Conservation (phyloP, 1,284 basidiomycete species). For the Ganoderma meredithae region DNA sequence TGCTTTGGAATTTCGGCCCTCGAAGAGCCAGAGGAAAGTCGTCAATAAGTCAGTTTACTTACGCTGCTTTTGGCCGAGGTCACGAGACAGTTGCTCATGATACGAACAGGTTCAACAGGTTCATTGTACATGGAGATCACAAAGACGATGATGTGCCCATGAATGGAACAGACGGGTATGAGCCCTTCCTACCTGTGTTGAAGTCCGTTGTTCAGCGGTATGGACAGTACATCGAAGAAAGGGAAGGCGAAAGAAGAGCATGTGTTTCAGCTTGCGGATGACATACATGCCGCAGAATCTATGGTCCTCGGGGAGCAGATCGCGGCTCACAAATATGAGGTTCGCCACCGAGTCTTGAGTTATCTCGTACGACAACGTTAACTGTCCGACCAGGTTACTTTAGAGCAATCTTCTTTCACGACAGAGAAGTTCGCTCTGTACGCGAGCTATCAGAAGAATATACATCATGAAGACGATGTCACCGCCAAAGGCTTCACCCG, state of each 20-base stretch:
- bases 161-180: conserved; percentile 25
- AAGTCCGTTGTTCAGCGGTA: neutral
- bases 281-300: conserved; percentile 57
- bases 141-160: conserved; percentile 41
- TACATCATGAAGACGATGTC: conserved; percentile 76
- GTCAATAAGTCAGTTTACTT: conserved; percentile 60
- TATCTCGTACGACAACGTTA: neutral
- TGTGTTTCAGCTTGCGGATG: conserved; percentile 48
- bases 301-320: conserved; percentile 35
- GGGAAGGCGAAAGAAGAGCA: conserved; percentile 13
- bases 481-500: conserved; percentile 62
- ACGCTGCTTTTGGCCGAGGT: neutral
- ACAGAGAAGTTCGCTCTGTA: conserved; percentile 85
- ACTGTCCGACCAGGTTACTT: conserved; percentile 57
- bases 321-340: conserved; percentile 59
- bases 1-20: conserved; percentile 72
- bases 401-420: conserved; percentile 80
- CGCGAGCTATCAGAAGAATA: conserved; percentile 75
- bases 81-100: conserved; percentile 43
- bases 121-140: conserved; percentile 60
- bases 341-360: conserved; percentile 36
- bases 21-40: conserved; percentile 83
- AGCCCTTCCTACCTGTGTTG: neutral
- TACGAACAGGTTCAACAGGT: conserved; percentile 75
- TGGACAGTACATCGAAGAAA: conserved; percentile 1